Evolutionary conservation across 2,329 filamentous ascomycete species (phyloP), one percentile per base, ranked within the genome.

Genomic region (Penicillium palitans): DNA sequence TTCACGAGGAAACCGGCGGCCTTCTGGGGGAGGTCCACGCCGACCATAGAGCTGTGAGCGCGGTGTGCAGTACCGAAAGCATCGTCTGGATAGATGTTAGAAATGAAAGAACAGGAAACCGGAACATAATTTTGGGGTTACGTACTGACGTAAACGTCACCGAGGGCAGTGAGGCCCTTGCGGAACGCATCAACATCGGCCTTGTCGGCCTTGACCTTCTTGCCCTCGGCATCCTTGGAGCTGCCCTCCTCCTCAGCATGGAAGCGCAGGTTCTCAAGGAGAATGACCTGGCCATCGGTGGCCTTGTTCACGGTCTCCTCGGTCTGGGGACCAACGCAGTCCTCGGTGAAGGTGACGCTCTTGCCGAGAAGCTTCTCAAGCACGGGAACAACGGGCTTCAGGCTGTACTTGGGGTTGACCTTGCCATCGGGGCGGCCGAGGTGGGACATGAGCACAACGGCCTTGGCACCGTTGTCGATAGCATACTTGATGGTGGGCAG

Each of bases 1-100:
- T 99, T 99, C 84, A 99, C 92, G 73, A 99, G 87, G 88, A 97
- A 99, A 63, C 95, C 95, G 57, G 93, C 91, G 10, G 95, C 95
- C 84, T 96, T 97, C 79, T 98, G 91, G 68, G 93, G 93, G 49
- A 99, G 89, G 67, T 97, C 87, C 65, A 97, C 85, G 72, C 95
- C 95, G 71, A 99, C 95, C 95, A 99, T 99, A 78, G 93, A 98
- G 79, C 92, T 97, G 87, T 99, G 95, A 49, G 91, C 95, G 77
- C 95, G 91, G 84, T 99, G 95, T 61, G 95, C 95, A 62, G 95
- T 99, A 78, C 95, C 95, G 76, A 99, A 99, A 63, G 96, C 95
- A 73, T 99, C 95, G 80, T 99, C 91, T 96, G 57, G 7, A 57
- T 13, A 12, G 45, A 42, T 27, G 49, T 54, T 49, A 46, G 25